Evolutionary conservation across 176 grass and related monocot genomes (phyloP).

Genomic region (Bolboschoenus planiculmis): DNA sequence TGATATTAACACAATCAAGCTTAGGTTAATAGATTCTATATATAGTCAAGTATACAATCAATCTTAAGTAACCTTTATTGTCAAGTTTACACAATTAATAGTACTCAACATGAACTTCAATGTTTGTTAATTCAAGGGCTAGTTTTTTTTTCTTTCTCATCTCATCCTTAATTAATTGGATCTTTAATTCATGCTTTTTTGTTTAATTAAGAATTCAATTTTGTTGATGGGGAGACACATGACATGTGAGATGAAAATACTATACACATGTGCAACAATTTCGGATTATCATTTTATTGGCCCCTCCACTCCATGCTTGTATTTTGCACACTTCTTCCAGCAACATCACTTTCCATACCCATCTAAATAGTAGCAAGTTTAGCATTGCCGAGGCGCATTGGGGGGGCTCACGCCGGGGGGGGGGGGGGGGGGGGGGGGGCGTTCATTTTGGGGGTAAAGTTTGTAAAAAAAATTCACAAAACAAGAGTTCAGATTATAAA

Average conservation of each 20-base stretch:
- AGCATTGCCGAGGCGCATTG: too few species aligned
- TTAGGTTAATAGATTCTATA: background rate
- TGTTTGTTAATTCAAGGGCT: background rate
- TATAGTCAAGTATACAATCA: background rate
- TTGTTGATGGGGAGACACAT: background rate
- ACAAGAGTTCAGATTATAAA: too few species aligned
- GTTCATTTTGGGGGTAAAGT: too few species aligned
- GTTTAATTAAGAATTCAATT: background rate
- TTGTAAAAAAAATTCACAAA: background rate
- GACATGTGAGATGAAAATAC: background rate
- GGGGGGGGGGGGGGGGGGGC: too few species aligned
- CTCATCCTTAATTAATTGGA: background rate
- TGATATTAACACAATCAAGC: background rate
- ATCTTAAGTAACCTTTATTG: too few species aligned
- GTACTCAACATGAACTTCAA: too few species aligned
- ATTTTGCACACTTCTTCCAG: background rate
- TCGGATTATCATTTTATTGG: background rate
- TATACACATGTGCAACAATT: background rate
- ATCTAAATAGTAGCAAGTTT: background rate
- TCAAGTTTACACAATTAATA: background rate
- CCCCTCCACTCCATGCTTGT: constrained; percentile 1
- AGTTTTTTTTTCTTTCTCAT: too few species aligned
- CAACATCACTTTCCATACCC: constrained; percentile 1
- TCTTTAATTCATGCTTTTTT: too few species aligned
- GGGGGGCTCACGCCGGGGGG: too few species aligned